Percentiles rank a stretch among this genome's conserved stretches.
Evolutionary conservation across 1,284 basidiomycete species (phyloP).

Genomic region (Phenoliferia sp.): DNA sequence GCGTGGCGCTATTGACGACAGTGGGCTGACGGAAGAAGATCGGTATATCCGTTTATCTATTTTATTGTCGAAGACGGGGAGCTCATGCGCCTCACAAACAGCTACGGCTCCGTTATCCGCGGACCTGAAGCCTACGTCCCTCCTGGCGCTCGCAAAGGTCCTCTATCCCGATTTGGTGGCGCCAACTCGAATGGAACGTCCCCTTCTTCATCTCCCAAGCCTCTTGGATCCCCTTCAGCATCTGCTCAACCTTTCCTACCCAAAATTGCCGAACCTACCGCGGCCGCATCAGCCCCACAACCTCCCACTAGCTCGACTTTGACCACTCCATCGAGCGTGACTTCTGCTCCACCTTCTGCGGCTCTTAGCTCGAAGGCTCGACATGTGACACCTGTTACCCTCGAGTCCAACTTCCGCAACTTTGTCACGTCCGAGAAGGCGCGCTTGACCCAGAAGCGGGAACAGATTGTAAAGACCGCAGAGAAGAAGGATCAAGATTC

Average conservation of each 20-base stretch:
- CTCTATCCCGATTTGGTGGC: conserved; percentile 34
- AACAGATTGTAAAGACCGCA: conserved; percentile 51
- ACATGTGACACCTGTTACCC: neutral
- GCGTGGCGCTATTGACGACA: conserved; percentile 64
- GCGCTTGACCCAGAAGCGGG: conserved; percentile 75
- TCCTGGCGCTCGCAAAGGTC: conserved; percentile 64
- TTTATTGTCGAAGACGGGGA: neutral
- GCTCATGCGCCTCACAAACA: conserved; percentile 39
- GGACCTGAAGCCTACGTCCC: conserved; percentile 86
- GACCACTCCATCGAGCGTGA: conserved; percentile 1
- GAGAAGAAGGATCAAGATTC: conserved; percentile 91
- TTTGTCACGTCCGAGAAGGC: conserved; percentile 87
- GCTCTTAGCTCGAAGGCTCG: conserved; percentile 38
- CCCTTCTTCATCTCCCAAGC: conserved; percentile 3
- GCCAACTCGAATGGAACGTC: conserved; percentile 12
- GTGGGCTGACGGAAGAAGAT: conserved; percentile 85
- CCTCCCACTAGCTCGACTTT: conserved; percentile 6
- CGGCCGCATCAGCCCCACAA: neutral
- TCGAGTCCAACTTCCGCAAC: conserved; percentile 54
- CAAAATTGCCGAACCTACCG: neutral
- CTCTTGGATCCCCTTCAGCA: neutral
- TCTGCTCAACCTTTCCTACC: neutral
- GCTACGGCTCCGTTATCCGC: conserved; percentile 88
- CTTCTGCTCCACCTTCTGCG: conserved; percentile 42
- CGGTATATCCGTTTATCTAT: conserved; percentile 55